Base-by-base conservation (phyloP, 768 basidiomycete species). In the Termitomyces bulborhizus region DNA sequence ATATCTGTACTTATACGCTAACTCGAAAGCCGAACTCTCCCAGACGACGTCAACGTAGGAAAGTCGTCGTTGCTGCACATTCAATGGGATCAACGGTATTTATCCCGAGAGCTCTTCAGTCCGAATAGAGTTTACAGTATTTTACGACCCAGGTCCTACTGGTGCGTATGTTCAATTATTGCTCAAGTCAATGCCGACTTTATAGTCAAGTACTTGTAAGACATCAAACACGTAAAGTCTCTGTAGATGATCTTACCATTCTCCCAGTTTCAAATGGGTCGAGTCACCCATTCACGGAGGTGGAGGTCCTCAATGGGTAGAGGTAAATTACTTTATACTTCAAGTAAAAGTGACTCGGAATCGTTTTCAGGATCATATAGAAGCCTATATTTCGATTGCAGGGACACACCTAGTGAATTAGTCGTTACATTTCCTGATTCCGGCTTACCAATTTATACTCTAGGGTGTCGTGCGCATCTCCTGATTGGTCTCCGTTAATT, bases 281-380 rank as follows among this genome's bases (percentile, higher is more conserved):
- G 96, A 98, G 71, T 90, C 92, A 1, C 85, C 86, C 8, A 72
- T 78, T 42, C 84, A 87, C 59, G 94, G 93, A 7, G 78, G 79
- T 2, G 96, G 93, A 13, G 96, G 95, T 2, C 72, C 83, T 6
- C 73, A 81, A 27, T 98, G 96, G 96, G 93, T 96, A 12, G 95
- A 98, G 76, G 92, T 91, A 57, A 71, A 55, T 34, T 26, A 15
- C 3, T 31, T 16, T 32, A 34, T 18, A 27, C 46, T 27, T 41
- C 46, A 41, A 37, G 31, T 41, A 1, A 12, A 42, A 32, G 42
- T 36, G 0, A 46, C 57, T 21, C 15, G 54, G 48, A 53, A 5
- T 24, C 9, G 12, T 32, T 3, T 42, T 24, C 46, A 91, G 87
- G 79, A 88, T 55, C 86, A 99, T 68, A 81, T 99, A 46, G 90